Conservation (phyloP, 129 eudicot genomes). For the Lactuca saligna region DNA sequence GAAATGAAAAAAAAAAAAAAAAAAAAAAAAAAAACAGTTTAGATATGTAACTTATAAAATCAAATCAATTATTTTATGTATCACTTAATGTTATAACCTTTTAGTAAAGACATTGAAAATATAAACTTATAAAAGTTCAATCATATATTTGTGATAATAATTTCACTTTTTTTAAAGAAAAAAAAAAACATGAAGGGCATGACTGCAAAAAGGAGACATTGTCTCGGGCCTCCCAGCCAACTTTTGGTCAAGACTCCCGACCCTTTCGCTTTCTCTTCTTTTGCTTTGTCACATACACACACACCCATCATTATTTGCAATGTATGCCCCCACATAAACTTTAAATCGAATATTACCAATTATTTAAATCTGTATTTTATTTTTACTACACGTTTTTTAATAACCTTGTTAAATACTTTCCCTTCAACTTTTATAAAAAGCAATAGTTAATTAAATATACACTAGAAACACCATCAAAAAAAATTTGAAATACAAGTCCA, state of each 20-base stretch:
- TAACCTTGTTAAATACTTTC: background rate
- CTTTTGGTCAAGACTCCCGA: slow-evolving; percentile 36
- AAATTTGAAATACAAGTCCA: background rate
- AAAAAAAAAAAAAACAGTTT: background rate
- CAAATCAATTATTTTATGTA: too few relatives aligned
- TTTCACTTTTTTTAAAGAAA: too few relatives aligned
- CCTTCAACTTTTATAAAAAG: background rate
- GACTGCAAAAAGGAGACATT: slow-evolving; percentile 20
- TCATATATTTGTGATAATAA: background rate
- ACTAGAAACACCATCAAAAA: background rate
- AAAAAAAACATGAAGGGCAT: slow-evolving; percentile 19
- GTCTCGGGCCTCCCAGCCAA: slow-evolving; percentile 31
- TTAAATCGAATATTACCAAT: background rate
- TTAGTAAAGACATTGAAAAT: too few relatives aligned
- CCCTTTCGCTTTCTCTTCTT: slow-evolving; percentile 34
- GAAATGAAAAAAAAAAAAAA: background rate
- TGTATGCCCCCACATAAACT: slow-evolving; percentile 15
- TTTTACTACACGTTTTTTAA: too few relatives aligned
- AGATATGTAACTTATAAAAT: too few relatives aligned
- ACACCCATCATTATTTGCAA: slow-evolving; percentile 29
- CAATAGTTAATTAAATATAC: background rate
- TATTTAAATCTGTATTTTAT: background rate
- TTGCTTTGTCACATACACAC: slow-evolving; percentile 30
- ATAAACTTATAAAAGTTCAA: background rate
- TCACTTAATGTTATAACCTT: too few relatives aligned